phyloP scores from a whole-genome alignment of 2,329 filamentous ascomycete species.

The Cryphonectria japonica region DNA sequence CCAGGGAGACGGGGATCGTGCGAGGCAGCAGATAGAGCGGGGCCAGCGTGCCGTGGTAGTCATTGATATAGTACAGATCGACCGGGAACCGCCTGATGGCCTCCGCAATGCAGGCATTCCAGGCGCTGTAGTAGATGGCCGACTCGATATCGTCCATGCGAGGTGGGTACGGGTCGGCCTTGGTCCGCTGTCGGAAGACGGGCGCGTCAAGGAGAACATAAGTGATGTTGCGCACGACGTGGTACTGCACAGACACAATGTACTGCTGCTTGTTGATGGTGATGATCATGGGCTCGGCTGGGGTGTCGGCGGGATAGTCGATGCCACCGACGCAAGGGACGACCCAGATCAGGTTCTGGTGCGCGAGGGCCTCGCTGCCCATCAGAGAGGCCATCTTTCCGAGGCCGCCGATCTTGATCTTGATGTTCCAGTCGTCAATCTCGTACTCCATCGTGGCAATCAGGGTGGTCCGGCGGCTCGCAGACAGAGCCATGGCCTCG shows the following conservation, averaged over 20 bases:
- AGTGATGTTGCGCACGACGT: constrained; percentile 66
- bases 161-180: constrained; percentile 64
- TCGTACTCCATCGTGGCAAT: constrained; percentile 61
- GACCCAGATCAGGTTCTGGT: constrained; percentile 70
- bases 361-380: constrained; percentile 63
- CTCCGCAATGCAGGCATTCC: constrained; percentile 69
- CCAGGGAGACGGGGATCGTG: constrained; percentile 63
- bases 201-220: constrained; percentile 70
- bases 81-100: constrained; percentile 56
- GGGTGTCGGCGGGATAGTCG: constrained; percentile 63
- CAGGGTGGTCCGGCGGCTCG: constrained; percentile 28
- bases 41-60: constrained; percentile 49
- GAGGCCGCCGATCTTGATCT: constrained; percentile 72
- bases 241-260: constrained; percentile 66
- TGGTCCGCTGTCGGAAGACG: constrained; percentile 65
- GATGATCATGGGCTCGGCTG: constrained; percentile 64
- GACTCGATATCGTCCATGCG: constrained; percentile 69
- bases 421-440: constrained; percentile 71
- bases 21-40: constrained; percentile 67
- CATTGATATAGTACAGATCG: constrained; percentile 46
- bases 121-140: constrained; percentile 70
- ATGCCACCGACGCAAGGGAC: constrained; percentile 65
- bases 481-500: constrained; percentile 32
- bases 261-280: constrained; percentile 64
- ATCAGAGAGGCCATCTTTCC: constrained; percentile 73